Conservation (phyloP, 306 rosid species). For the Cyclanthera cordifolia region DNA sequence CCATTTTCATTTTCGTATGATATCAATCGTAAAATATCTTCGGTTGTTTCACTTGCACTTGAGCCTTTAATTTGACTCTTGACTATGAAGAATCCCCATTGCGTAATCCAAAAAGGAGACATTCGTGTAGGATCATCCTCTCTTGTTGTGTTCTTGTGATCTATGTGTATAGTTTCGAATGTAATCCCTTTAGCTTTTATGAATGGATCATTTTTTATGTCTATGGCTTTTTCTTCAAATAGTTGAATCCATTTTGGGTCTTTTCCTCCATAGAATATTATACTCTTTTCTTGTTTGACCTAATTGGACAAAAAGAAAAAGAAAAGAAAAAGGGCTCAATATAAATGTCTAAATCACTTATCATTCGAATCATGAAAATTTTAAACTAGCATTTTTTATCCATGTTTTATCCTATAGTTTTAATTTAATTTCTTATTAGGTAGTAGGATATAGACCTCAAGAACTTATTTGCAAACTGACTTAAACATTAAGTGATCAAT, state of each 20-base stretch:
- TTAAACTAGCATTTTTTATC: too few species aligned
- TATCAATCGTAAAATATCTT: conserved; percentile 40
- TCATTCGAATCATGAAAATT: too few species aligned
- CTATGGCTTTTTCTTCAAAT: conserved; percentile 31
- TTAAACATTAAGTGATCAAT: too few species aligned
- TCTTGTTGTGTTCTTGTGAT: conserved; percentile 14
- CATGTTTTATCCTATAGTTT: too few species aligned
- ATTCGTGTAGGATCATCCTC: conserved; percentile 20
- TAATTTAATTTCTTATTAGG: too few species aligned
- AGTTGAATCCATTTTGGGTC: conserved; percentile 52
- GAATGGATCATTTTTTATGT: conserved; percentile 24
- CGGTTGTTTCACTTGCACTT: conserved; percentile 11
- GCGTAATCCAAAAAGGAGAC: conserved; percentile 33
- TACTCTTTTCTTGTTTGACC: conserved; percentile 40
- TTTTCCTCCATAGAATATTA: conserved; percentile 55
- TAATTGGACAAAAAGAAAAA: conserved; percentile 3
- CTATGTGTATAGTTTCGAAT: conserved; percentile 24
- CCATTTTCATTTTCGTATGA: conserved; percentile 44
- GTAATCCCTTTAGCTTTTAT: neutral
- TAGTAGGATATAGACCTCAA: too few species aligned
- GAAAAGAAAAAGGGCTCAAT: too few species aligned
- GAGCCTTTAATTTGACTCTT: conserved; percentile 2
- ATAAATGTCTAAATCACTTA: too few species aligned
- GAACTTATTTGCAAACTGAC: too few species aligned
- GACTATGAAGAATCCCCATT: conserved; percentile 7